phyloP scores from a whole-genome alignment of 495 filamentous ascomycete species.

The Aspergillus panamensis region DNA sequence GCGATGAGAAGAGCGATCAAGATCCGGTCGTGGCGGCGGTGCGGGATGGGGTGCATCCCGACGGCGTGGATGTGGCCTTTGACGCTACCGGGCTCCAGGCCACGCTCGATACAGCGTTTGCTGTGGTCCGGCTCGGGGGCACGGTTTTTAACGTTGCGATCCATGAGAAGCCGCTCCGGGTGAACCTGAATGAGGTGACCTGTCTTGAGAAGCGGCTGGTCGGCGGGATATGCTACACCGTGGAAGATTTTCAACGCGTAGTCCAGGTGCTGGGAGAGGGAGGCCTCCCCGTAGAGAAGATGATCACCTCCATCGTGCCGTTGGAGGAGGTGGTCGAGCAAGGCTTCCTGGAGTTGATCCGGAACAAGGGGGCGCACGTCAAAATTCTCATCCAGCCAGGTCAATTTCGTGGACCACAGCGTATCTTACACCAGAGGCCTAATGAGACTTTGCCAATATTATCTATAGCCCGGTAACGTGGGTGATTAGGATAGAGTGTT shows the following conservation, averaged over 20 bases:
- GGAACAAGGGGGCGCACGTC: background rate
- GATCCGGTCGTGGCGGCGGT: background rate
- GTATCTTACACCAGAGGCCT: too few relatives aligned
- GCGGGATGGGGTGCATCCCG: background rate
- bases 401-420: too few relatives aligned
- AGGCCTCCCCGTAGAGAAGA: background rate
- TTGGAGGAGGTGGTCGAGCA: constrained; percentile 5
- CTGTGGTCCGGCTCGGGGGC: background rate
- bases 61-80: constrained; percentile 4
- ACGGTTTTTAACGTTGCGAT: constrained; percentile 11
- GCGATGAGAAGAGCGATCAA: too few relatives aligned
- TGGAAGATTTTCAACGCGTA: background rate
- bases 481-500: too few relatives aligned
- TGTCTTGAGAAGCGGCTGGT: background rate
- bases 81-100: background rate
- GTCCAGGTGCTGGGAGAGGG: background rate
- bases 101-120: too few relatives aligned
- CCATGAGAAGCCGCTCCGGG: constrained; percentile 1
- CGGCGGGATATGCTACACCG: constrained; percentile 4
- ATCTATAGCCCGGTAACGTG: too few relatives aligned
- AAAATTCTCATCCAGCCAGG: constrained; percentile 13
- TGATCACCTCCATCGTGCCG: constrained; percentile 5
- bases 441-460: too few relatives aligned
- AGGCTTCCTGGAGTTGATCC: constrained; percentile 6
- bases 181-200: constrained; percentile 4